These are phyloP conservation scores for Penicillium oxalicum DNA, from an alignment of 2,329 filamentous ascomycete genomes.

Conservation along the genomic window DNA sequence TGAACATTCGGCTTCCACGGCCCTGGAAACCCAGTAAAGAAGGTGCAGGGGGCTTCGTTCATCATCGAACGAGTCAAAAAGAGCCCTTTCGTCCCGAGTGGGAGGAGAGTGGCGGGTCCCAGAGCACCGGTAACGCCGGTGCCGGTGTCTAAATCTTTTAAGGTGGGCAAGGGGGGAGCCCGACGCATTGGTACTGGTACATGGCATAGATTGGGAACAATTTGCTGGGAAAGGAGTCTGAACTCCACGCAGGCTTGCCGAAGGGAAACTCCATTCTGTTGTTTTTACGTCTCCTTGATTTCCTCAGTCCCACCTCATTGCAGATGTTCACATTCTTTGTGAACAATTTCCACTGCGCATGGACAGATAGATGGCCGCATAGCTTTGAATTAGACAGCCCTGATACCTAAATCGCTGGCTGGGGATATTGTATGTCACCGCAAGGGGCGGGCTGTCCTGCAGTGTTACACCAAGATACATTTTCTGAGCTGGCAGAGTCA, in stretches of 20 bases:
- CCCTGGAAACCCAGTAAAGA: slow-evolving; percentile 13
- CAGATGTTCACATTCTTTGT: no score
- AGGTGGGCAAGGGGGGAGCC: neutral
- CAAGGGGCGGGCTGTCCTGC: no score
- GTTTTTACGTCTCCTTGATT: no score
- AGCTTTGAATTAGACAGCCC: no score
- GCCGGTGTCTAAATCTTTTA: slow-evolving; percentile 10
- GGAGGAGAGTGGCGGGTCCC: slow-evolving; percentile 19
- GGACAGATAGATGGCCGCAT: no score
- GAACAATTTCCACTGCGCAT: no score
- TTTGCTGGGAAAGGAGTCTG: no score
- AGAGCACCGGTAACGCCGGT: slow-evolving; percentile 18
- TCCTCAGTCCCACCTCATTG: no score
- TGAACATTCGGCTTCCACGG: slow-evolving; percentile 12
- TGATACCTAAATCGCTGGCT: no score
- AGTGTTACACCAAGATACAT: neutral
- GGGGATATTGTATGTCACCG: neutral
- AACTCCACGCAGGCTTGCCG: no score
- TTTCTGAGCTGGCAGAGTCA: neutral
- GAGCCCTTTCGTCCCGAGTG: slow-evolving; percentile 15
- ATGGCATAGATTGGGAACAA: neutral
- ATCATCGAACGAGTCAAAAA: slow-evolving; percentile 15
- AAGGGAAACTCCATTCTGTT: no score
- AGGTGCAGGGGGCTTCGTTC: slow-evolving; percentile 13
- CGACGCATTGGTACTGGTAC: slow-evolving; percentile 1